A percentile compares a stretch with the other conserved stretches of the same genome.
phyloP scores from a whole-genome alignment of 371 early-diverging fungal species.

The Mortierella sp. region DNA sequence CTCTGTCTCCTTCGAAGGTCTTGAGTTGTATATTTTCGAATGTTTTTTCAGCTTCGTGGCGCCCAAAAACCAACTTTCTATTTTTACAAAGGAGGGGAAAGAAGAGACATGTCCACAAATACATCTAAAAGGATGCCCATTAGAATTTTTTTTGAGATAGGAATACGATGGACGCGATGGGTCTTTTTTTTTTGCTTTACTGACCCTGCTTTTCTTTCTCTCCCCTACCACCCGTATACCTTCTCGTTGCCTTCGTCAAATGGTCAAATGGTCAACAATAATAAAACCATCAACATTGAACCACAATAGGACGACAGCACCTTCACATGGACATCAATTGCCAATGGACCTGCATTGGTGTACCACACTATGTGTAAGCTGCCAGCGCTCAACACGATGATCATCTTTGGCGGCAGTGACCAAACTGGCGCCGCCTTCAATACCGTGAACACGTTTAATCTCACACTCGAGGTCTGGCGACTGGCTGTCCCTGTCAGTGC shows the following conservation, averaged over 20 bases:
- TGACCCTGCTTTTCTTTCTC: background rate
- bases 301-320: constrained; percentile 43
- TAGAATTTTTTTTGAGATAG: too few species aligned
- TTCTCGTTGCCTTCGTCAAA: background rate
- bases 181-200: background rate
- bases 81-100: background rate
- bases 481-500: constrained; percentile 26
- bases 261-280: background rate
- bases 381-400: constrained; percentile 44
- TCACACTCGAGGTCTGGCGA: constrained; percentile 39
- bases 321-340: constrained; percentile 48
- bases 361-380: constrained; percentile 54
- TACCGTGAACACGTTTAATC: constrained; percentile 42
- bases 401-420: constrained; percentile 52
- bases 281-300: background rate
- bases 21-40: background rate
- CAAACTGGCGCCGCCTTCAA: constrained; percentile 31
- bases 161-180: background rate
- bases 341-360: constrained; percentile 51
- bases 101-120: background rate
- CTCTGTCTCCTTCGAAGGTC: background rate
- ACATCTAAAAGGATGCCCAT: background rate
- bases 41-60: background rate
- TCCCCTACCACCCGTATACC: background rate
- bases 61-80: background rate